Evolutionary conservation across 495 filamentous ascomycete genomes (phyloP).

Genomic region (Aspergillus funiculosus): DNA sequence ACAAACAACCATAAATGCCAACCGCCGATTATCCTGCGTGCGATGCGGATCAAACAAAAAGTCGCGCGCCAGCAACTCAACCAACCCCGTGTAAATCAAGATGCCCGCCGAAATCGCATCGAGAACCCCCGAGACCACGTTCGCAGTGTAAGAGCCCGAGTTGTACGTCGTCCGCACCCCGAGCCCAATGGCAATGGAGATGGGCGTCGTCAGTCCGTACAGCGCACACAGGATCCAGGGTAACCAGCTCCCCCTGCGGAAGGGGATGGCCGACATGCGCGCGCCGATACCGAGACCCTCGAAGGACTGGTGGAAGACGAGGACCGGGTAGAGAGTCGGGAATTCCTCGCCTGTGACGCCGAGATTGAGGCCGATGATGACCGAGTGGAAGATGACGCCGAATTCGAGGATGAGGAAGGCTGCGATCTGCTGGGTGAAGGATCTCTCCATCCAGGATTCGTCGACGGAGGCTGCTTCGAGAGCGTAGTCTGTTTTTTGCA

Average conservation of each 20-base stretch:
- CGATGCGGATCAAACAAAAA: slow-evolving; percentile 7
- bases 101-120: slow-evolving; percentile 8
- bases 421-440: slow-evolving; percentile 8
- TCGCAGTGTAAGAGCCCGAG: not conserved
- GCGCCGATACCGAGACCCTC: slow-evolving; percentile 10
- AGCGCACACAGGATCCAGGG: slow-evolving; percentile 2
- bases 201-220: slow-evolving; percentile 8
- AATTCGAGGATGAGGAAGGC: slow-evolving; percentile 12
- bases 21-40: slow-evolving; percentile 7
- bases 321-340: slow-evolving; percentile 7
- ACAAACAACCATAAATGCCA: slow-evolving; percentile 9
- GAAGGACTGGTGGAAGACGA: slow-evolving; percentile 11
- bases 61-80: slow-evolving; percentile 6
- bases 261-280: slow-evolving; percentile 8
- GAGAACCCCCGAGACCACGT: not conserved
- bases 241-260: not conserved
- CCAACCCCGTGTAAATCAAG: slow-evolving; percentile 3
- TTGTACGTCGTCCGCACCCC: slow-evolving; percentile 7
- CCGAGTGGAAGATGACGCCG: slow-evolving; percentile 12
- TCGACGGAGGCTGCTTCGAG: not conserved
- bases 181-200: slow-evolving; percentile 6
- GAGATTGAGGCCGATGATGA: slow-evolving; percentile 12
- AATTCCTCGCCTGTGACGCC: slow-evolving; percentile 6
- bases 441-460: not conserved
- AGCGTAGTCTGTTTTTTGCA: not conserved